phyloP scores from a whole-genome alignment of 129 eudicot genomes.

The Escallonia rubra region DNA sequence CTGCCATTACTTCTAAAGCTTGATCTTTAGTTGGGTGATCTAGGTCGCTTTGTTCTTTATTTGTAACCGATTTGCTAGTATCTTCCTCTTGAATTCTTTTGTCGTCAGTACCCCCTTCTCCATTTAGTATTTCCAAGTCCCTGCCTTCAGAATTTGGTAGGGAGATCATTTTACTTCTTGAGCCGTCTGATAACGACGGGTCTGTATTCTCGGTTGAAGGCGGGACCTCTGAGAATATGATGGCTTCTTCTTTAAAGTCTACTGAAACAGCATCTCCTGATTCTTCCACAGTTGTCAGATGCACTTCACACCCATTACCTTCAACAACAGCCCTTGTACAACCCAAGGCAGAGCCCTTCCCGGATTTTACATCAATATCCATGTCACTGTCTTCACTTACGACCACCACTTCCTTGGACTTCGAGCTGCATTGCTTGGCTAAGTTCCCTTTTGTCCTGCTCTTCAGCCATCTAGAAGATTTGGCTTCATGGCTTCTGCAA shows the following conservation, averaged over 20 bases:
- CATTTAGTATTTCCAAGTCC: slow-evolving; percentile 1
- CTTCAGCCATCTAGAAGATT: slow-evolving; percentile 13
- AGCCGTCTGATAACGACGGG: slow-evolving; percentile 7
- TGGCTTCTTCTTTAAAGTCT: slow-evolving; percentile 14
- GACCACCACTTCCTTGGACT: neutral
- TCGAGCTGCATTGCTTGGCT: slow-evolving; percentile 2
- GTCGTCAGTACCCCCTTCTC: neutral
- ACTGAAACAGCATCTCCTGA: neutral
- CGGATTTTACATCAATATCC: slow-evolving; percentile 6
- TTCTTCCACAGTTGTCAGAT: slow-evolving; percentile 4
- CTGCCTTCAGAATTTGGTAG: slow-evolving; percentile 11
- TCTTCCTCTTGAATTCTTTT: neutral
- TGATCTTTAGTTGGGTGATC: slow-evolving; percentile 13
- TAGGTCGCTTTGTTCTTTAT: slow-evolving; percentile 16
- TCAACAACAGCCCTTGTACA: neutral
- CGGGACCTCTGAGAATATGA: slow-evolving; percentile 8
- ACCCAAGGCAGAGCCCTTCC: slow-evolving; percentile 17
- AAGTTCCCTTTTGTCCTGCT: slow-evolving; percentile 18
- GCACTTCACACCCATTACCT: slow-evolving; percentile 8
- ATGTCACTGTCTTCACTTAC: slow-evolving; percentile 20
- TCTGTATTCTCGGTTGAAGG: slow-evolving; percentile 8
- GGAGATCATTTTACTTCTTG: slow-evolving; percentile 16
- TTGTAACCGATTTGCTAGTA: neutral
- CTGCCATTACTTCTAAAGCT: slow-evolving; percentile 21
- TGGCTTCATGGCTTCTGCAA: slow-evolving; percentile 6